Conservation (phyloP, 2,329 filamentous ascomycete species). For the Ceratocystis cacaofunesta region DNA sequence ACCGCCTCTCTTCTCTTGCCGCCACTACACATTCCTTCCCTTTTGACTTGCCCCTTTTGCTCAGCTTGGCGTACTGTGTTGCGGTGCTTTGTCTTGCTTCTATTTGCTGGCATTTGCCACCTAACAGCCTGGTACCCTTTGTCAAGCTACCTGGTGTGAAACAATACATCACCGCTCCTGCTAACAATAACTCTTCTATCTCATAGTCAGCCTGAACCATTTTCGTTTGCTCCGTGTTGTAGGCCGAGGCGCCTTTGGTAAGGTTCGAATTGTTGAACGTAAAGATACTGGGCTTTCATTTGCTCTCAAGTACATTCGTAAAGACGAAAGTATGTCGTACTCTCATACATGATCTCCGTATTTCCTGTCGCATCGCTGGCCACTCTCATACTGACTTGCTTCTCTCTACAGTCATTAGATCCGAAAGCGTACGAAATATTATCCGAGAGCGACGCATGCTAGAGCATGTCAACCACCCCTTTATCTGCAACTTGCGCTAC, state of each 20-base stretch:
- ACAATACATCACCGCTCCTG: too few relatives aligned
- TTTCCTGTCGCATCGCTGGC: neutral
- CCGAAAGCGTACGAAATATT: conserved; percentile 95
- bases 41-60: neutral
- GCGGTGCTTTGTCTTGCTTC: neutral
- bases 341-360: neutral
- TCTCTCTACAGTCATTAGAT: conserved; percentile 61
- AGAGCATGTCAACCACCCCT: conserved; percentile 93
- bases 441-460: conserved; percentile 95
- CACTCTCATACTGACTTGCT: neutral
- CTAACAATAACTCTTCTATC: conserved; percentile 10
- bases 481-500: conserved; percentile 95
- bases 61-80: neutral
- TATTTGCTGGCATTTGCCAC: neutral
- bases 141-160: too few relatives aligned
- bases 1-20: neutral
- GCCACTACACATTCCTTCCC: neutral
- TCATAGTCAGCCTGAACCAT: conserved; percentile 82
- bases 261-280: conserved; percentile 94
- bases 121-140: neutral
- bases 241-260: conserved; percentile 94
- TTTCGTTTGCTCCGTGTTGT: conserved; percentile 91
- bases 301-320: conserved; percentile 93
- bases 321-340: conserved; percentile 66
- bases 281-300: conserved; percentile 92